Base-by-base conservation (phyloP, 2,329 filamentous ascomycete genomes). In the Fusarium coicis region DNA sequence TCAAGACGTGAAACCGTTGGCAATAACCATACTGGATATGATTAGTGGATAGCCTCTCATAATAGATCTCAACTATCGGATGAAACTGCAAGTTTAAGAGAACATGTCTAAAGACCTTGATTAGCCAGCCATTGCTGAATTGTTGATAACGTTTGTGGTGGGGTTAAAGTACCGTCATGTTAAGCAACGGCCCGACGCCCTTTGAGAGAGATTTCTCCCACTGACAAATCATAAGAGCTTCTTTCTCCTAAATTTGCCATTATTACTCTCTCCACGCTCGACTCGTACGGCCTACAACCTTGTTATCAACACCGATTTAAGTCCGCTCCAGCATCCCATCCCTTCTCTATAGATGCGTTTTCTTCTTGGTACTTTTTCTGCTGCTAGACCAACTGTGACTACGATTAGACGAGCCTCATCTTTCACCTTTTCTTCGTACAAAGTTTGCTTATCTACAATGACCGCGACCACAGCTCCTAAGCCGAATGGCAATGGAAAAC, bases 401-500 rank as follows among this genome's bases (percentile, higher is more conserved):
- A 32, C 63, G 28, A 67, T 46, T 57, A 72, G 66, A 68, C 61
- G 40, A 49, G 40, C 43, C 62, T 54, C 67, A 36, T 37, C 57
- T 61, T 66, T 72, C 26, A 28, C 28, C 23, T 40, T 64, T 55
- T 19, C 63, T 59, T 37, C 67, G 19, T 52, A 57, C 11, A 56
- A 53, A 68, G 23, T 42, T 50, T 65, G 53, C 39, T n/a, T 61
- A 57, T 70, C 76, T 70, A 72, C 67, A 57, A 81, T 81, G 81
- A 72, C 80, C 23, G 72, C 75, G 26, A 52, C 68, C 44, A 36
- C 66, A 46, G 43, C 46, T 36, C 54, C 70, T 46, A 79, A 80
- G 65, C 66, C 79, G 9, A 80, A 79, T 63, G 77, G 79, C 67
- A 81, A 80, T 62, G 81, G 77, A 43, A 88, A 87, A 81, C 86